Evolutionary conservation across 345 rosid genomes (phyloP).

Genomic region (Eucalyptus marginata): DNA sequence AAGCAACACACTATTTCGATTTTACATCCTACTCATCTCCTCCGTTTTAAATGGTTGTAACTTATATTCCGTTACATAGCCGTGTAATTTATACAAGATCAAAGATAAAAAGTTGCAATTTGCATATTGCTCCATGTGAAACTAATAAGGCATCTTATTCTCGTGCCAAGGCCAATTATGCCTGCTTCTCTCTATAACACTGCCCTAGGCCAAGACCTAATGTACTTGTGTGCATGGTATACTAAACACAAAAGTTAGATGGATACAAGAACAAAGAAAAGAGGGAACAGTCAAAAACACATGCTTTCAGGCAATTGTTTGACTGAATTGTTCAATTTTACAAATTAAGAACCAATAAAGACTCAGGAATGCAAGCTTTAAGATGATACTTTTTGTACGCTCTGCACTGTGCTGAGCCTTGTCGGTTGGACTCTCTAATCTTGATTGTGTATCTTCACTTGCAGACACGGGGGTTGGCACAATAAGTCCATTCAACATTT

Average conservation of each 20-base stretch:
- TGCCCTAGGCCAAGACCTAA: not conserved
- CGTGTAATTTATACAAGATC: not conserved
- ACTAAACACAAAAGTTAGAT: not conserved
- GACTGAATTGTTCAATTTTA: not conserved
- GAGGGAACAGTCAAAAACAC: not conserved
- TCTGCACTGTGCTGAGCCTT: not conserved
- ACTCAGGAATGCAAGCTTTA: not conserved
- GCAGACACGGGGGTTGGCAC: conserved; percentile 16
- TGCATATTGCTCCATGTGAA: not conserved
- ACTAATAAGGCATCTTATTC: not conserved
- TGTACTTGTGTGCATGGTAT: not conserved
- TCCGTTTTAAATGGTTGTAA: not conserved
- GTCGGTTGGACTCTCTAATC: conserved; percentile 1
- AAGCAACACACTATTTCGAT: not conserved
- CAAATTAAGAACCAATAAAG: not conserved
- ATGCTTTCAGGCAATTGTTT: not conserved
- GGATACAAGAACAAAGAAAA: not conserved
- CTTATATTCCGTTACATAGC: not conserved
- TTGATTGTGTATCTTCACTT: conserved; percentile 30
- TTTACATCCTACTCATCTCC: not conserved
- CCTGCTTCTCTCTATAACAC: not conserved
- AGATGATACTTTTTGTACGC: not conserved
- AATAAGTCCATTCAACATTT: not conserved
- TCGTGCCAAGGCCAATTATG: not conserved
- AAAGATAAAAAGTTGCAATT: not conserved